phyloP scores from a whole-genome alignment of 257 asterid genomes.

The Avicennia marina region DNA sequence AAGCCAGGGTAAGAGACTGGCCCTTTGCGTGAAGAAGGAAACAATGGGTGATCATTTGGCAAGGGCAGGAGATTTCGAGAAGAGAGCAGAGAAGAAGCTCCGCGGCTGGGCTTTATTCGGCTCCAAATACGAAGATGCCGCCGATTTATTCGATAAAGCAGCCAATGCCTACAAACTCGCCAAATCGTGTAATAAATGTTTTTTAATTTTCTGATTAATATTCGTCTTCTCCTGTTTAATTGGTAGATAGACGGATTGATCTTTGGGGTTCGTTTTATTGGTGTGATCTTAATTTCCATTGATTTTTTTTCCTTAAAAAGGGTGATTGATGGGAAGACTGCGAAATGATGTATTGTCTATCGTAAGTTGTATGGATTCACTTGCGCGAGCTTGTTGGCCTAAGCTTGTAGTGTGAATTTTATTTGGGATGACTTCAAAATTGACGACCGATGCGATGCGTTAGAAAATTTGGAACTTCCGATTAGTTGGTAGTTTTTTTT shows the following conservation, averaged over 20 bases:
- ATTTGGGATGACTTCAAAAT: neutral
- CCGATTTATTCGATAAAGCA: slow-evolving; percentile 82
- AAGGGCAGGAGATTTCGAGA: slow-evolving; percentile 71
- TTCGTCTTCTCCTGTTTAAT: neutral
- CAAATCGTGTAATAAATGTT: slow-evolving; percentile 52
- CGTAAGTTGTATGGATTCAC: neutral
- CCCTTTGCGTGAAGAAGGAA: slow-evolving; percentile 19
- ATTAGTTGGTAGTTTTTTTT: neutral
- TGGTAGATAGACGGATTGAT: neutral
- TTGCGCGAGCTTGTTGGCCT: neutral
- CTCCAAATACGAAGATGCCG: slow-evolving; percentile 82
- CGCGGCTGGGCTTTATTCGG: slow-evolving; percentile 79
- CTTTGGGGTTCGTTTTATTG: neutral
- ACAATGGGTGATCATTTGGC: slow-evolving; percentile 77
- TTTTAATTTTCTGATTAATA: neutral
- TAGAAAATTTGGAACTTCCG: slow-evolving; percentile 10
- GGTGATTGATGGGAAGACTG: slow-evolving; percentile 1
- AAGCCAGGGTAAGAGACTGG: slow-evolving; percentile 6
- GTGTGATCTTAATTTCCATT: slow-evolving; percentile 5
- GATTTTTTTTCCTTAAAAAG: neutral
- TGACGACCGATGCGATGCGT: slow-evolving; percentile 6
- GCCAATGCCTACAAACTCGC: slow-evolving; percentile 87
- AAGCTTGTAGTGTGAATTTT: neutral
- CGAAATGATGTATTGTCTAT: neutral
- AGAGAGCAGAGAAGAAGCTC: slow-evolving; percentile 82